Evolutionary conservation across 2,329 filamentous ascomycete species (phyloP).

Genomic region (Talaromyces amestolkiae): DNA sequence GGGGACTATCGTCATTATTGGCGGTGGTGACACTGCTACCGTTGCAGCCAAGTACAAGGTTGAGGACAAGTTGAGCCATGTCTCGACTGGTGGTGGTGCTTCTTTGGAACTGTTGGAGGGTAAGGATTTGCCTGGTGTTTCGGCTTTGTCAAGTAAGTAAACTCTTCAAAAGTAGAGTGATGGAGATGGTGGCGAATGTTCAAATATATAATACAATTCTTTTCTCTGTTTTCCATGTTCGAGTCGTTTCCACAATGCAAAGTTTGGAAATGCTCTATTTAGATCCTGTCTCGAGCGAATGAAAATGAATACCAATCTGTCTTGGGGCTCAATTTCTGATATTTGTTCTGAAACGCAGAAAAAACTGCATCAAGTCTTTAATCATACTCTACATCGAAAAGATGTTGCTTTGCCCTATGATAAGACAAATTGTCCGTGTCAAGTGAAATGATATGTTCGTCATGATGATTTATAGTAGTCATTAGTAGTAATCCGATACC

Average conservation of each 20-base stretch:
- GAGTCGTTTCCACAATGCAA: background rate
- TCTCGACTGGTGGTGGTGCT: conserved; percentile 94
- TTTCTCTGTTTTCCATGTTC: conserved; percentile 1
- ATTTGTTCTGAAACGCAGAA: conserved; percentile 11
- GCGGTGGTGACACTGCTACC: conserved; percentile 95
- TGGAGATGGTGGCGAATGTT: conserved; percentile 12
- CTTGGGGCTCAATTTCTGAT: conserved; percentile 23
- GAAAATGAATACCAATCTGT: conserved; percentile 22
- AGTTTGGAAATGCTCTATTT: background rate
- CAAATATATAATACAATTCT: conserved; percentile 14
- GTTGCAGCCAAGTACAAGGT: conserved; percentile 96
- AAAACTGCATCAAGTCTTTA: conserved; percentile 17
- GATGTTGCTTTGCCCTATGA: background rate
- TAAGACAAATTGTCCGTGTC: background rate
- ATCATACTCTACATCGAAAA: background rate
- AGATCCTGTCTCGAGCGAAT: background rate
- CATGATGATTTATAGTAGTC: conserved; percentile 7
- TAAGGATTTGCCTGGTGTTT: conserved; percentile 93
- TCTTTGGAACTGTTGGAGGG: conserved; percentile 95
- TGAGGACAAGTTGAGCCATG: conserved; percentile 96
- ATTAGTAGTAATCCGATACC: conserved; percentile 8
- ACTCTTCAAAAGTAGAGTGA: background rate
- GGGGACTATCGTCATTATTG: conserved; percentile 97
- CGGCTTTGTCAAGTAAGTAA: conserved; percentile 77
- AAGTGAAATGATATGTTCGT: background rate